A percentile compares a stretch with the other conserved stretches of the same genome.
Conservation (phyloP, 768 basidiomycete genomes). For the Candolleomyces eurysporus region DNA sequence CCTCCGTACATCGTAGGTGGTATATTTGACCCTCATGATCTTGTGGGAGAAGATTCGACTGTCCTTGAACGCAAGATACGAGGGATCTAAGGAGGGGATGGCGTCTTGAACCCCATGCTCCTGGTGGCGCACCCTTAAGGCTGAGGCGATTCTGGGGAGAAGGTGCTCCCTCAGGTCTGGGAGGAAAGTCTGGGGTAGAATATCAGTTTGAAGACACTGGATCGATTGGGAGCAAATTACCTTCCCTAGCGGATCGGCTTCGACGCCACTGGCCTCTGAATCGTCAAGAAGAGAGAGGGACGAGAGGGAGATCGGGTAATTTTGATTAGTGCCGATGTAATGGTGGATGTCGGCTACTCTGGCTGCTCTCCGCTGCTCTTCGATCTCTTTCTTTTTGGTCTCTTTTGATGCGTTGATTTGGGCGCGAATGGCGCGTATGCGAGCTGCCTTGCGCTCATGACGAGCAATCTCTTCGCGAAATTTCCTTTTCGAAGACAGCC, state of each 20-base stretch:
- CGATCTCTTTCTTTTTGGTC: neutral
- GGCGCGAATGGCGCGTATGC: neutral
- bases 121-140: too few relatives aligned
- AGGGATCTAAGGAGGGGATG: neutral
- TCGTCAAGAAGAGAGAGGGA: neutral
- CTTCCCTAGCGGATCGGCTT: neutral
- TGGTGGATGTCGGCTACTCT: neutral
- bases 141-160: neutral
- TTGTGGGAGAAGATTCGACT: neutral
- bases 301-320: neutral
- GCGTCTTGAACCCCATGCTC: too few relatives aligned
- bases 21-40: neutral
- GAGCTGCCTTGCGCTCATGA: neutral
- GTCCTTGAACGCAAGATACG: neutral
- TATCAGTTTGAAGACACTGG: neutral
- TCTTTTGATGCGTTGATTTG: neutral
- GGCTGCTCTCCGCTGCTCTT: neutral
- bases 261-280: neutral
- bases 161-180: conserved; percentile 6
- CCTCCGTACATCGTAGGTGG: neutral
- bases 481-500: neutral
- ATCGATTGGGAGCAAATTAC: neutral
- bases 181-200: conserved; percentile 24
- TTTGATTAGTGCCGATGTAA: neutral
- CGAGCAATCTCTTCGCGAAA: neutral